Percentiles rank a stretch among this genome's conserved stretches.
Evolutionary conservation across 495 filamentous ascomycete species (phyloP).

Genomic region (Penicillium egyptiacum): DNA sequence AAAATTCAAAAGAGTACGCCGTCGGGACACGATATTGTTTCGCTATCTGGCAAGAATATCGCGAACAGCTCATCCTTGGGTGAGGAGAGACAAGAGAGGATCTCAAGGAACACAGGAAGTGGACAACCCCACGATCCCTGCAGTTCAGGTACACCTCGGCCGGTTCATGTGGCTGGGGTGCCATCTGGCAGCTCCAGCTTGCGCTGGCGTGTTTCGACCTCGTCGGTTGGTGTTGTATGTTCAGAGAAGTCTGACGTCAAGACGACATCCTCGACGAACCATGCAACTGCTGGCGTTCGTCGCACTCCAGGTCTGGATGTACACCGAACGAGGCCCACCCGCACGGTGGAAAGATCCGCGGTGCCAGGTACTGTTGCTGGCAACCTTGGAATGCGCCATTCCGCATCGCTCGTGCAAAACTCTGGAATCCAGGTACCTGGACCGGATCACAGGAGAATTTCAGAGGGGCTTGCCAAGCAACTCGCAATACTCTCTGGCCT

Average conservation of each 20-base stretch:
- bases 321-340: background rate
- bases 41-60: background rate
- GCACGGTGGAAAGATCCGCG: background rate
- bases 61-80: background rate
- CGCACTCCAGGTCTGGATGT: background rate
- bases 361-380: background rate
- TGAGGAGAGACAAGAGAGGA: background rate
- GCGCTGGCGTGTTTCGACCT: conserved; percentile 9
- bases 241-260: background rate
- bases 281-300: background rate
- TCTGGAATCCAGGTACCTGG: background rate
- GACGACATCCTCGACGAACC: background rate
- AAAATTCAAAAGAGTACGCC: background rate
- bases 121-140: conserved; percentile 9
- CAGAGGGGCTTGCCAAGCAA: background rate
- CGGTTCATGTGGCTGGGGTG: background rate
- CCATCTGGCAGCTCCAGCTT: conserved; percentile 2
- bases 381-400: conserved; percentile 1
- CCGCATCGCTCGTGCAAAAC: background rate
- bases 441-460: background rate
- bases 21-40: conserved; percentile 4
- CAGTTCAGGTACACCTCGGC: background rate
- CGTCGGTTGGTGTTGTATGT: background rate
- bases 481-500: background rate
- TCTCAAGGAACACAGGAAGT: background rate